Base-by-base conservation (phyloP, 768 basidiomycete genomes). In the Russula griseocarnosa region DNA sequence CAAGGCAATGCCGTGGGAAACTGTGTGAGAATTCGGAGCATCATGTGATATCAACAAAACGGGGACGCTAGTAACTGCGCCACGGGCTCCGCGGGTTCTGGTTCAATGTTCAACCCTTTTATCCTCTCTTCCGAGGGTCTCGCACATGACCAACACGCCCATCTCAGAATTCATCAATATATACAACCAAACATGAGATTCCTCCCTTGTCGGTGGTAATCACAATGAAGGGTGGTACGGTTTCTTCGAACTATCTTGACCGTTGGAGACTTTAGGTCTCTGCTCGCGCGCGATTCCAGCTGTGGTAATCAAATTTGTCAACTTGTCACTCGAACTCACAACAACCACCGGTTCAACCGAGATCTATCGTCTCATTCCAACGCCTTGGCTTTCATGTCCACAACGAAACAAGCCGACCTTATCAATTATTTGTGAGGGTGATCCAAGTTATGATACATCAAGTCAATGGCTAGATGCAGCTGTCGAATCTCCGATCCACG, bases 21-120 rank as follows among this genome's bases (percentile, higher is more conserved):
- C n/a, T n/a, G 13, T n/a, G 18, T 34, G n/a, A 22, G 11, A 18
- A 51, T 22, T 32, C 11, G n/a, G n/a, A 20, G 20, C 20, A 53
- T 30, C 28, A 20, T 51, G 50, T 49, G 47, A 53, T 32, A n/a
- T n/a, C 20, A 11, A 9, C 5, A 34, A 22, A 34, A 3, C 34
- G 34, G 34, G 34, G 5, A 14, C 36, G 0, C 30, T 30, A 30
- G n/a, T n/a, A n/a, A 49, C 61, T 44, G 50, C 56, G 50, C 22
- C 22, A 50, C 51, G 62, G 40, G 34, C 42, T 53, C 62, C 56
- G 56, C 62, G 38, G 56, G 34, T 32, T 13, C 1, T 24, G 62
- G 56, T 34, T 47, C 40, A 6, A 22, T 50, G 38, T 40, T 40
- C 16, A 18, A 18, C 18, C 36, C 26, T 22, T 20, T 24, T 44